Evolutionary conservation across 2,329 filamentous ascomycete species (phyloP), one percentile per base, ranked within the genome.

Genomic region (Aspergillus candidus): DNA sequence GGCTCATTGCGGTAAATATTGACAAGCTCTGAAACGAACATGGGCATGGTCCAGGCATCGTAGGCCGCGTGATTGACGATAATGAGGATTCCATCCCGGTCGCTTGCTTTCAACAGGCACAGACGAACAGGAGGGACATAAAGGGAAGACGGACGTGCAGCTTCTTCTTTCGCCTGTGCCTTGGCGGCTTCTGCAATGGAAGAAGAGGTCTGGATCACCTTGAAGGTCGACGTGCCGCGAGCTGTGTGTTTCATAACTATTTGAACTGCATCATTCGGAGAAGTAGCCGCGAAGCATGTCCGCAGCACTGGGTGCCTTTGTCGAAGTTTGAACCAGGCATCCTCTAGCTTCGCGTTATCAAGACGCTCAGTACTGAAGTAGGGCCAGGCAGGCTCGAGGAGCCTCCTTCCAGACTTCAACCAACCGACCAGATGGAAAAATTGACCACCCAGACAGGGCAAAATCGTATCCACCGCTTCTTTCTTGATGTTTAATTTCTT

Each of bases 21-120:
- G 10, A 41, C 44, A 3, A 68, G 57, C 30, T 67, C 62, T 11
- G 55, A 43, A 8, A 65, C 44, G 6, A 67, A 50, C 35, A 57
- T 57, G 1, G 54, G 54, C 53, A 68, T 63, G 1, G 63, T 60
- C 56, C 61, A 66, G 2, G 63, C 63, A 34, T 68, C 65, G 41
- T 67, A 68, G 6, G 57, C 53, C 12, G 64, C 60, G 39, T 68
- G 65, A 33, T 67, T 61, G 22, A 68, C 52, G 27, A 59, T 53
- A 8, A 68, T 27, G 7, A 62, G 38, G 5, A 67, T 51, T 8
- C 55, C 56, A 37, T 66, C 62, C 15, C 50, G 44, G 22, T 56
- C 56, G n/a, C 40, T 46, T 2, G 51, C 57, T 18, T 52, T 57
- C 18, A 66, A 29, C 4, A 61, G 57, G 15, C 52, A 50, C 3